Conservation (phyloP, 2,329 filamentous ascomycete species). For the Clonostachys rosea region DNA sequence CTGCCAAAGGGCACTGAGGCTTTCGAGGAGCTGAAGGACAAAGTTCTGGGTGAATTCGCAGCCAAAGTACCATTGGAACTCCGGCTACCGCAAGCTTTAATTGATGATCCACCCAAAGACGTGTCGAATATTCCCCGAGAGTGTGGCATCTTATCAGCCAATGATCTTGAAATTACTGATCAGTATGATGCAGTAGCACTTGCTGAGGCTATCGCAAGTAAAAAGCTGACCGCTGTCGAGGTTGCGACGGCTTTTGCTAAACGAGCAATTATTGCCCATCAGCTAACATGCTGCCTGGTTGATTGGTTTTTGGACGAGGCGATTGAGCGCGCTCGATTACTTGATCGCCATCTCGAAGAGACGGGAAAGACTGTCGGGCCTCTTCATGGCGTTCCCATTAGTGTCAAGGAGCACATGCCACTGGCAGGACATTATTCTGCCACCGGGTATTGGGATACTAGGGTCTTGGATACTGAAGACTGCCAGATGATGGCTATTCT, state of each 20-base stretch:
- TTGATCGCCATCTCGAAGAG: constrained; percentile 35
- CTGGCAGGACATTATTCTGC: background rate
- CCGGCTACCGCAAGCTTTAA: no score
- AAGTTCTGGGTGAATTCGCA: no score
- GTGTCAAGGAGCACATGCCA: constrained; percentile 11
- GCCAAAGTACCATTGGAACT: no score
- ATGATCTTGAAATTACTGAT: constrained; percentile 44
- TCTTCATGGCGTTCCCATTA: constrained; percentile 55
- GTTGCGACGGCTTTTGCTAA: background rate
- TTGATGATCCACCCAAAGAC: constrained; percentile 2
- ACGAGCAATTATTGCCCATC: background rate
- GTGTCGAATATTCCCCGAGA: constrained; percentile 25
- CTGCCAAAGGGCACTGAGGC: no score
- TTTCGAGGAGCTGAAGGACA: no score
- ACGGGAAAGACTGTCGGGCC: constrained; percentile 45
- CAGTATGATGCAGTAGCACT: constrained; percentile 25
- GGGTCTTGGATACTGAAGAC: constrained; percentile 13
- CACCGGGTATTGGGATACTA: background rate
- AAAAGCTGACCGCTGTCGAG: background rate
- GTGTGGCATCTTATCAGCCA: constrained; percentile 34
- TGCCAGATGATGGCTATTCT: background rate
- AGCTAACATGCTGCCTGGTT: constrained; percentile 28
- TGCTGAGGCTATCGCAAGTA: no score
- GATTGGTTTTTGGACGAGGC: constrained; percentile 47
- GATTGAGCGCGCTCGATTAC: constrained; percentile 29